Percentiles rank a stretch among this genome's conserved stretches.
Evolutionary conservation across 345 rosid species (phyloP).

Genomic region (Odontarrhena argentea): DNA sequence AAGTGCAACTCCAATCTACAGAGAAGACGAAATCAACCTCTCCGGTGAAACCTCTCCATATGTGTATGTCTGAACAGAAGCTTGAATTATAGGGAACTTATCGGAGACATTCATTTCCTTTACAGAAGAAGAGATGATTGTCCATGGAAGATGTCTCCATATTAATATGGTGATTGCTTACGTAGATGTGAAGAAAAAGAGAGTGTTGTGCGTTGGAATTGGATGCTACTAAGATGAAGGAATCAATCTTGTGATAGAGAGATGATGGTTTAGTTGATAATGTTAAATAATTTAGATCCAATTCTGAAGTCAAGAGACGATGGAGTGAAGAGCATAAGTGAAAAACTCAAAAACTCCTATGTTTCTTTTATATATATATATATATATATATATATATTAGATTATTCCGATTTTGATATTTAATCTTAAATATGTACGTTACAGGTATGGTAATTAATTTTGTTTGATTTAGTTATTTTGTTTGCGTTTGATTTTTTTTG

Average conservation of each 20-base stretch:
- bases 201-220: conserved; percentile 72
- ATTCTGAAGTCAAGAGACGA: conserved; percentile 80
- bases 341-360: neutral
- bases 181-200: conserved; percentile 76
- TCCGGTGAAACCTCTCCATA: conserved; percentile 49
- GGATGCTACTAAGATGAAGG: conserved; percentile 96
- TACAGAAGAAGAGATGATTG: conserved; percentile 78
- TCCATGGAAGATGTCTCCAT: conserved; percentile 69
- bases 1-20: conserved; percentile 75
- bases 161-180: conserved; percentile 69
- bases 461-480: too few relatives aligned
- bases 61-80: conserved; percentile 80
- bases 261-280: conserved; percentile 79
- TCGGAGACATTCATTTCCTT: conserved; percentile 67
- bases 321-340: conserved; percentile 48
- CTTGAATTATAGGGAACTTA: conserved; percentile 69
- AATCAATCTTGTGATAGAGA: conserved; percentile 83
- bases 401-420: too few relatives aligned
- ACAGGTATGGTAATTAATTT: too few relatives aligned
- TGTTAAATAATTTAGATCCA: conserved; percentile 75
- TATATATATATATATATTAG: too few relatives aligned
- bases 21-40: conserved; percentile 43
- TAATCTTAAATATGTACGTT: too few relatives aligned
- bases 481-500: too few relatives aligned
- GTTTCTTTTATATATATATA: too few relatives aligned